Percentiles rank a stretch among this genome's conserved stretches.
phyloP scores from a whole-genome alignment of 179 eudicot genomes.

The Heliamphora pulchella region DNA sequence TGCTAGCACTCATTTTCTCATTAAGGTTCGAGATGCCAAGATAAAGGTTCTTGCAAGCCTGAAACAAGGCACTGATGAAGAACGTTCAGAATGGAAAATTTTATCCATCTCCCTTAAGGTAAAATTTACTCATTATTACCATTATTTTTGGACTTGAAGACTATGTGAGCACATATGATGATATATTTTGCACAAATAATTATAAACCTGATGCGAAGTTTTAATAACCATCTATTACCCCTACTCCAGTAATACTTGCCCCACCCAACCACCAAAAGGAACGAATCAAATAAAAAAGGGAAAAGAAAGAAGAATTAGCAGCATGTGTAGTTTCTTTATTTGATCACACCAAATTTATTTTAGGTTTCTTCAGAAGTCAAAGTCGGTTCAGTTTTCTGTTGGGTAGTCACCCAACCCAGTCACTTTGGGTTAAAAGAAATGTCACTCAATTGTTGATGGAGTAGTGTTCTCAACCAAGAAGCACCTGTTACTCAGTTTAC shows the following conservation, averaged over 20 bases:
- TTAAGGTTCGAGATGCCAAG: constrained; percentile 88
- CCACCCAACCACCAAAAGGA: neutral
- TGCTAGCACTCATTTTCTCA: constrained; percentile 15
- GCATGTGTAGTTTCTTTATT: neutral
- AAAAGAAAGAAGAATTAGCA: neutral
- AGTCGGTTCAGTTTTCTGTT: too few relatives aligned
- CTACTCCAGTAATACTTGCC: neutral
- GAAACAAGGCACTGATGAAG: constrained; percentile 64
- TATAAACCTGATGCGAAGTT: neutral
- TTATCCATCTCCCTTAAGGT: constrained; percentile 71
- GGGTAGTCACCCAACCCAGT: too few relatives aligned
- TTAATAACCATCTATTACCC: neutral
- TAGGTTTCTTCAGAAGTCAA: too few relatives aligned
- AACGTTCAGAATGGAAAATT: constrained; percentile 65
- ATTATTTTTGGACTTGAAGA: neutral
- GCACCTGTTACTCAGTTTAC: too few relatives aligned
- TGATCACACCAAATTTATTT: neutral
- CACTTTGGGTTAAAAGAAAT: too few relatives aligned
- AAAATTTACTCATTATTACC: constrained; percentile 9
- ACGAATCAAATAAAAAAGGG: neutral
- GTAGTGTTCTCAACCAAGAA: too few relatives aligned
- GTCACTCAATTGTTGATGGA: too few relatives aligned
- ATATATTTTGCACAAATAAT: neutral
- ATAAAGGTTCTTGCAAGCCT: constrained; percentile 72
- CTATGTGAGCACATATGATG: neutral